Evolutionary conservation across 2,329 filamentous ascomycete species (phyloP).

Genomic region (Claviceps humidiphila): DNA sequence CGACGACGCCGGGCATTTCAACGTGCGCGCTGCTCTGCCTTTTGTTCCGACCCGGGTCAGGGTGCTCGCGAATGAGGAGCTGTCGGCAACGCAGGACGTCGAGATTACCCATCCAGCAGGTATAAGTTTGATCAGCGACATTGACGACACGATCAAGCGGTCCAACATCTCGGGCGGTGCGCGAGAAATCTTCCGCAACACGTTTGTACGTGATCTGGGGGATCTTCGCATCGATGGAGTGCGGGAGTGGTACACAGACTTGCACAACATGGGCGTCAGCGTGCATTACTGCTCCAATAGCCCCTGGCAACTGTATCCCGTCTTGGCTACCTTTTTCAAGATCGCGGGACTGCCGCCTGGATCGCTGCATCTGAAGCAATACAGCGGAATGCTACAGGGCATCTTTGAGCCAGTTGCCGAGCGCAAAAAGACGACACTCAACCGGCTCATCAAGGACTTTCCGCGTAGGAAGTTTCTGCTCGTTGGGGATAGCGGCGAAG

Average conservation of each 20-base stretch:
- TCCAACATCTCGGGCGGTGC: slow-evolving; percentile 81
- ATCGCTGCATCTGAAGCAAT: slow-evolving; percentile 91
- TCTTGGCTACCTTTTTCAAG: slow-evolving; percentile 75
- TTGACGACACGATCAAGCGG: slow-evolving; percentile 94
- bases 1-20: slow-evolving; percentile 82
- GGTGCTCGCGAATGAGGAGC: slow-evolving; percentile 70
- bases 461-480: slow-evolving; percentile 80
- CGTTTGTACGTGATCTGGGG: slow-evolving; percentile 73
- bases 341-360: slow-evolving; percentile 69
- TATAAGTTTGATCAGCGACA: slow-evolving; percentile 89
- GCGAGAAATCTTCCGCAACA: slow-evolving; percentile 91
- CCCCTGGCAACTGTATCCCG: slow-evolving; percentile 91
- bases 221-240: slow-evolving; percentile 81
- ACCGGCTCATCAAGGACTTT: slow-evolving; percentile 78
- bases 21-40: slow-evolving; percentile 63
- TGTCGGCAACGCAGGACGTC: slow-evolving; percentile 71
- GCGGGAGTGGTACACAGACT: slow-evolving; percentile 70
- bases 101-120: slow-evolving; percentile 64
- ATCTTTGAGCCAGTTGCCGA: slow-evolving; percentile 97
- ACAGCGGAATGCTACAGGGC: slow-evolving; percentile 91
- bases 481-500: slow-evolving; percentile 91
- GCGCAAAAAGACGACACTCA: slow-evolving; percentile 77
- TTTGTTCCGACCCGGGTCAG: slow-evolving; percentile 85
- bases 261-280: slow-evolving; percentile 69
- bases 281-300: slow-evolving; percentile 99